phyloP scores from a whole-genome alignment of 192 early-diverging fungal species.

The Coemansia pectinata region DNA sequence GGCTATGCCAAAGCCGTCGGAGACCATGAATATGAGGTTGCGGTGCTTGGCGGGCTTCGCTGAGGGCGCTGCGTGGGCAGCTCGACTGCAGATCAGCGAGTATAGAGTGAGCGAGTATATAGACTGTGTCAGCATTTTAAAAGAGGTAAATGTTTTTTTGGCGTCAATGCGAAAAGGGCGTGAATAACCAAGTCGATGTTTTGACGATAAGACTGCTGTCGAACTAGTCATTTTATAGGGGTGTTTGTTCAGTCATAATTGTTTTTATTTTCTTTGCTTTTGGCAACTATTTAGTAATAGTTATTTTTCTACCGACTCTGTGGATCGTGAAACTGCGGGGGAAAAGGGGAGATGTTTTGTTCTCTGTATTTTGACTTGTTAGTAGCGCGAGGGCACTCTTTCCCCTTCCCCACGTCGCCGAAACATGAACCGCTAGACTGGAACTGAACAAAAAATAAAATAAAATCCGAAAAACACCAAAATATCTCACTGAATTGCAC shows the following conservation, averaged over 20 bases:
- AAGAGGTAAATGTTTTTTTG: not conserved
- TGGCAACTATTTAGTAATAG: not conserved
- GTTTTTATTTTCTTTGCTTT: not conserved
- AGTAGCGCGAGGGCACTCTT: not conserved
- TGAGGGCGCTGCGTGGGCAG: not conserved
- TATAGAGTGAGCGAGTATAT: not conserved
- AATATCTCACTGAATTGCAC: not conserved
- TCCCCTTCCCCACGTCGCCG: not conserved
- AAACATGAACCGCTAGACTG: not conserved
- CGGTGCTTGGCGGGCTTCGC: slow-evolving; percentile 6
- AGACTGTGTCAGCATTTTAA: not conserved
- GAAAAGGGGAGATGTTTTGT: not conserved
- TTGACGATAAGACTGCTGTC: not conserved
- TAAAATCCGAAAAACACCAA: not conserved
- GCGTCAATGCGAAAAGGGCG: not conserved
- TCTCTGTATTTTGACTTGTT: not conserved
- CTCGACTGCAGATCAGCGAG: not conserved
- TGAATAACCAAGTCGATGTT: not conserved
- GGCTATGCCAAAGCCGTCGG: slow-evolving; percentile 63
- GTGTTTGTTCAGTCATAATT: not conserved
- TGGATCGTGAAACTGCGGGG: slow-evolving; percentile 3
- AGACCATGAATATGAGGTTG: slow-evolving; percentile 63
- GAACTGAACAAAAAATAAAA: not conserved
- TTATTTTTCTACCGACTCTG: not conserved
- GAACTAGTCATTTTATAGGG: not conserved